Percentiles rank a stretch among this genome's conserved stretches.
Conservation (phyloP, 139 green algal species). For the Volvox reticuliferus region DNA sequence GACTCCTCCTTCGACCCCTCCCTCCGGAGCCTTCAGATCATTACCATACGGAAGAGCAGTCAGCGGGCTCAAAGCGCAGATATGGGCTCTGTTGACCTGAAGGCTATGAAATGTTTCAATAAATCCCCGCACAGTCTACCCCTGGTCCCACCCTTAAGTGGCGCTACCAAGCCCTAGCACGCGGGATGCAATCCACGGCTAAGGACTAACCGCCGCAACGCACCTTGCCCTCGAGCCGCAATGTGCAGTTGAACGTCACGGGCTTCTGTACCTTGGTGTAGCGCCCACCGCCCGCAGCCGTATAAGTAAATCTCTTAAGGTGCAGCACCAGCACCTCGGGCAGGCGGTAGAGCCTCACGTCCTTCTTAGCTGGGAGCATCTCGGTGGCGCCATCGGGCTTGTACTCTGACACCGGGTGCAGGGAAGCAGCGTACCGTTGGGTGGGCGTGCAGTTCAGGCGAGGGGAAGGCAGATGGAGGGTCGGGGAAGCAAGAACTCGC, state of each 20-base stretch:
- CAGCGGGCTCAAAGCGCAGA: neutral
- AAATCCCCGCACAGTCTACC: neutral
- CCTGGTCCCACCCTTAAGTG: neutral
- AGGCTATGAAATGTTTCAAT: neutral
- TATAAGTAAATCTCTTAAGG: constrained; percentile 81
- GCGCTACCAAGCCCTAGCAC: neutral
- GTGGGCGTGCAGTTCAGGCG: neutral
- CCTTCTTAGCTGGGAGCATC: constrained; percentile 52
- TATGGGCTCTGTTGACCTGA: neutral
- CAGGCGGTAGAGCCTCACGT: constrained; percentile 63
- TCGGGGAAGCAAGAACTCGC: too few relatives aligned
- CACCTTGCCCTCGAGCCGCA: constrained; percentile 61
- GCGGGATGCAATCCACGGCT: neutral
- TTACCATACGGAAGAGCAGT: neutral
- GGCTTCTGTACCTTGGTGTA: constrained; percentile 71
- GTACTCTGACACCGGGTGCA: constrained; percentile 54
- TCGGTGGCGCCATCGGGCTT: constrained; percentile 57
- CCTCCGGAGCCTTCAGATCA: neutral
- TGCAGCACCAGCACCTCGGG: constrained; percentile 82
- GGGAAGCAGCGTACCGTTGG: neutral
- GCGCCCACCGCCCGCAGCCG: neutral
- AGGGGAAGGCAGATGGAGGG: neutral
- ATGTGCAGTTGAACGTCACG: constrained; percentile 65
- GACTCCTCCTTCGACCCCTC: too few relatives aligned
- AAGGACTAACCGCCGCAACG: neutral